Percentiles rank a stretch among this genome's conserved stretches.
Conservation (phyloP, 345 rosid genomes). For the Laguncularia racemosa region DNA sequence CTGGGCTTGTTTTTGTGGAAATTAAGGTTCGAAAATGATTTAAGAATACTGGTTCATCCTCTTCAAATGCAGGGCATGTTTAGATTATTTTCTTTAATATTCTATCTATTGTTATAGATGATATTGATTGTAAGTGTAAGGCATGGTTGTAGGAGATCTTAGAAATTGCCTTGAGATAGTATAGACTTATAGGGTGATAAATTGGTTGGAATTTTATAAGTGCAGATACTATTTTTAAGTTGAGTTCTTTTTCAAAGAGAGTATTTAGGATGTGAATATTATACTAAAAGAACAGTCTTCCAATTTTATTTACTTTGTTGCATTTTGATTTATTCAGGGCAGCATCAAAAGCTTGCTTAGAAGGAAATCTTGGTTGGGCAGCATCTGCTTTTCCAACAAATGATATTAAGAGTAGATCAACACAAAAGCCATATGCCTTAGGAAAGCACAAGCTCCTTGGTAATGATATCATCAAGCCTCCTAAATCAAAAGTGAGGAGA, state of each 20-base stretch:
- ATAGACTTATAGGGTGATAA: not conserved
- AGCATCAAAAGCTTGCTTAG: constrained; percentile 51
- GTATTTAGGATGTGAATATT: no score
- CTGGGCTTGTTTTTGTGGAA: no score
- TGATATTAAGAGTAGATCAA: constrained; percentile 48
- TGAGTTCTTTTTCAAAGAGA: not conserved
- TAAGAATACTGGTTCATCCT: no score
- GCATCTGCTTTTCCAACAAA: constrained; percentile 47
- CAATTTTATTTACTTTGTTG: not conserved
- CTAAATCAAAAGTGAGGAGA: constrained; percentile 57
- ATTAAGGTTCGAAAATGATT: no score
- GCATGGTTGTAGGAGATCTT: no score
- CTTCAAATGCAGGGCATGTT: no score
- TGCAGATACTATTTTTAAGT: not conserved
- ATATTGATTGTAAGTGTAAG: no score
- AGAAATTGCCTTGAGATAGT: no score
- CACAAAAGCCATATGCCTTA: constrained; percentile 35
- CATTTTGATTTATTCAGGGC: constrained; percentile 33
- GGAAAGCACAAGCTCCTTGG: constrained; percentile 73
- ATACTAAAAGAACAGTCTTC: not conserved
- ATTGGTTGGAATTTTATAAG: not conserved
- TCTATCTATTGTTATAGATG: no score
- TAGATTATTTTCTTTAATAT: no score
- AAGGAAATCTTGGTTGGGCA: constrained; percentile 56
- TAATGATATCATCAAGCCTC: constrained; percentile 45